Evolutionary conservation across 192 early-diverging fungal species (phyloP).

Genomic region (Chytriomyces sp.): DNA sequence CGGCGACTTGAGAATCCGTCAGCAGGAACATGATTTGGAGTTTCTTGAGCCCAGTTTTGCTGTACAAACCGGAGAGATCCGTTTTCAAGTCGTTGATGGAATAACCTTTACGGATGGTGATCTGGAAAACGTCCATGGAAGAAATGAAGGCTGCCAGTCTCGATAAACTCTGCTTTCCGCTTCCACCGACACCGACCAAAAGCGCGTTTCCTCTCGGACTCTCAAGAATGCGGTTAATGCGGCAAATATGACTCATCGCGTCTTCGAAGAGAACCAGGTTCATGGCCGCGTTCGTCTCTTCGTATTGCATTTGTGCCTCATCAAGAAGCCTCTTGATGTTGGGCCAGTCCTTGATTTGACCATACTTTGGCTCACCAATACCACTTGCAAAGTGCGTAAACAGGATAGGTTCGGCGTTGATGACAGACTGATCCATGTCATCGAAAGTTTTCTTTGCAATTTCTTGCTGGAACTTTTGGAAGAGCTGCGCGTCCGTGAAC

Average conservation of each 20-base stretch:
- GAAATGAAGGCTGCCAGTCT: conserved; percentile 67
- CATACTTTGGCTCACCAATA: conserved; percentile 67
- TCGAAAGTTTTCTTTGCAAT: conserved; percentile 67
- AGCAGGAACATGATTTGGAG: conserved; percentile 68
- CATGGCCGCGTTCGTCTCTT: conserved; percentile 68
- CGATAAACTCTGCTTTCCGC: conserved; percentile 67
- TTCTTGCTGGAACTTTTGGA: conserved; percentile 61
- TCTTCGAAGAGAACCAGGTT: conserved; percentile 71
- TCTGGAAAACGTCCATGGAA: conserved; percentile 73
- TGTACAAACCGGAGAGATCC: conserved; percentile 61
- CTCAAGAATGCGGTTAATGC: conserved; percentile 69
- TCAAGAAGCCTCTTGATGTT: conserved; percentile 57
- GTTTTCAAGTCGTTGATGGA: conserved; percentile 60
- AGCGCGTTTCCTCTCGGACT: conserved; percentile 67
- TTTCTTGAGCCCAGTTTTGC: conserved; percentile 67
- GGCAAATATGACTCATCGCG: conserved; percentile 69
- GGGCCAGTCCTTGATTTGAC: conserved; percentile 64
- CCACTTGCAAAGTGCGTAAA: conserved; percentile 67
- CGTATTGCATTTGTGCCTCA: conserved; percentile 68
- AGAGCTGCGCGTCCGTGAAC: conserved; percentile 50
- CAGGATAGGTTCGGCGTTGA: conserved; percentile 64
- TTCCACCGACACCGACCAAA: conserved; percentile 68
- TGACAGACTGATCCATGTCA: conserved; percentile 60
- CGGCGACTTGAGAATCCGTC: conserved; percentile 68
- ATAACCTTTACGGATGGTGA: conserved; percentile 69